Evolutionary conservation across 768 basidiomycete genomes (phyloP).

Genomic region (Mycena belliarum): DNA sequence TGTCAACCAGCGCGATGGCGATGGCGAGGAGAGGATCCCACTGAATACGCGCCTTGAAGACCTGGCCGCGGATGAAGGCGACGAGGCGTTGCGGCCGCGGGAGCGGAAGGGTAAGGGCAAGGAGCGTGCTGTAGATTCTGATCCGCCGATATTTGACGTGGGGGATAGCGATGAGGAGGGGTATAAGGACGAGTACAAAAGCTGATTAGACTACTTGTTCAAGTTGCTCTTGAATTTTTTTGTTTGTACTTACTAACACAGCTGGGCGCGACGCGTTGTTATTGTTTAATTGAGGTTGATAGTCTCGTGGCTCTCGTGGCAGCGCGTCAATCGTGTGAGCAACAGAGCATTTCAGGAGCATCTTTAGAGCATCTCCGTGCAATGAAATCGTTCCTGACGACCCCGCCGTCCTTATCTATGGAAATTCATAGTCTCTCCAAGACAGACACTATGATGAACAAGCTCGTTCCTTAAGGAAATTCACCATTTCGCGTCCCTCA

Average conservation of each 20-base stretch:
- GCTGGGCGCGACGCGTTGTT: background rate
- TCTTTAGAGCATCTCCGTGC: too few species aligned
- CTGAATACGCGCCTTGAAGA: constrained; percentile 51
- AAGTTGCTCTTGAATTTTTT: too few species aligned
- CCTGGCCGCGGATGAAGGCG: constrained; percentile 43
- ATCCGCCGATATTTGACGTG: constrained; percentile 54
- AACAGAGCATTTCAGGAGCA: too few species aligned
- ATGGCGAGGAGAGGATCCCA: constrained; percentile 81
- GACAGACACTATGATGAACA: too few species aligned
- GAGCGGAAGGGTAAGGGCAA: constrained; percentile 45
- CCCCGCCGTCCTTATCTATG: too few species aligned
- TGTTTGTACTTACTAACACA: too few species aligned
- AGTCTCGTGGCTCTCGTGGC: too few species aligned
- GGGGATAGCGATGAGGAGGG: constrained; percentile 56
- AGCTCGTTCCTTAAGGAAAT: too few species aligned
- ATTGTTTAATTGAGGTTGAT: background rate
- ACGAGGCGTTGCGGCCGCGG: constrained; percentile 28
- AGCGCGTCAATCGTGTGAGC: too few species aligned
- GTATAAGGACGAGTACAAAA: constrained; percentile 26
- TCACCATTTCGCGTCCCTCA: too few species aligned
- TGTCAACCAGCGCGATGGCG: constrained; percentile 45
- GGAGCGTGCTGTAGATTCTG: constrained; percentile 38
- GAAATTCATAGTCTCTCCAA: too few species aligned
- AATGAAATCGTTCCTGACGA: too few species aligned
- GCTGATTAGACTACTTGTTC: constrained; percentile 12